phyloP scores from a whole-genome alignment of 345 rosid genomes.

The Abelmoschus esculentus region DNA sequence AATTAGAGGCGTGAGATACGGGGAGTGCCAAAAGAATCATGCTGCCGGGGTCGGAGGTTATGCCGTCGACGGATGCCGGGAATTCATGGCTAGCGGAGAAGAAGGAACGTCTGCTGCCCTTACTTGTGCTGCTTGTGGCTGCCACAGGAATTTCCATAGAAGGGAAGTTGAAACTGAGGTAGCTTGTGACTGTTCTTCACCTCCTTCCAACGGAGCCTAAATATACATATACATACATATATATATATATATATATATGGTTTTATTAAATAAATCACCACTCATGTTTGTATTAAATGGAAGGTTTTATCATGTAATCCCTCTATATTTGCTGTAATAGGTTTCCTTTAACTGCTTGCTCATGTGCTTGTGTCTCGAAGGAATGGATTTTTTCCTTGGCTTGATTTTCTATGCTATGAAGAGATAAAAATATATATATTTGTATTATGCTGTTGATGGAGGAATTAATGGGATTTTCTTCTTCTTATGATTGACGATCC shows the following conservation, averaged over 20 bases:
- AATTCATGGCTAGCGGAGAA: slow-evolving; percentile 66
- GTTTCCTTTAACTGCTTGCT: background rate
- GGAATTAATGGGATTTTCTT: background rate
- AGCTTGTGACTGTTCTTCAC: slow-evolving; percentile 53
- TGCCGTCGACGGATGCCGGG: slow-evolving; percentile 80
- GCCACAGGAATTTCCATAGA: slow-evolving; percentile 64
- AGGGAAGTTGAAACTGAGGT: slow-evolving; percentile 62
- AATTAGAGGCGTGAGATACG: slow-evolving; percentile 44
- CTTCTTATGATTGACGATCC: background rate
- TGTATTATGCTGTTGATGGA: slow-evolving; percentile 14
- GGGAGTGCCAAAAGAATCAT: slow-evolving; percentile 78
- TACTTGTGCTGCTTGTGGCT: slow-evolving; percentile 72
- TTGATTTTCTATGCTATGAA: background rate
- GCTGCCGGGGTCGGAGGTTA: slow-evolving; percentile 67
- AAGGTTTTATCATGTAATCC: background rate
- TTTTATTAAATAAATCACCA: background rate
- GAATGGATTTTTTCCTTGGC: background rate
- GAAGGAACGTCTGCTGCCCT: slow-evolving; percentile 45
- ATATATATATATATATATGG: background rate
- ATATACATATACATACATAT: background rate
- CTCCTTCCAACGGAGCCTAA: slow-evolving; percentile 21
- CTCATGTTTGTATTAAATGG: slow-evolving; percentile 1
- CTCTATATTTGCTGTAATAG: background rate
- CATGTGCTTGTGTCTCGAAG: background rate
- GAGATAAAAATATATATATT: background rate